A percentile compares a stretch with the other conserved stretches of the same genome.
phyloP scores from a whole-genome alignment of 2,329 filamentous ascomycete species.

The Endocalyx cinctus region DNA sequence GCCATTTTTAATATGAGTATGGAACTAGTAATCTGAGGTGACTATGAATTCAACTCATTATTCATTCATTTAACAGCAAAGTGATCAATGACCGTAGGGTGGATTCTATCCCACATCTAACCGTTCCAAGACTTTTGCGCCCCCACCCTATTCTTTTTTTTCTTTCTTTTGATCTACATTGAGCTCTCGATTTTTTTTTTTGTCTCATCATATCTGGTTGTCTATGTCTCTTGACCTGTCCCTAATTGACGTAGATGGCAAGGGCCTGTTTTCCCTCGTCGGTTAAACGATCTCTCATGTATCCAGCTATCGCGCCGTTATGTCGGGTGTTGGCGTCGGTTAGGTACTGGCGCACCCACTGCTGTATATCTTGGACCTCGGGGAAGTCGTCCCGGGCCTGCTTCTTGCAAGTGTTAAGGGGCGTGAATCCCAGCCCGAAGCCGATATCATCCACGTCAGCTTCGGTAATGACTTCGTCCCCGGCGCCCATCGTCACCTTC shows the following conservation, averaged over 20 bases:
- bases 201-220: too few species aligned
- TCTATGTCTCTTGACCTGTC: too few species aligned
- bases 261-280: conserved; percentile 54
- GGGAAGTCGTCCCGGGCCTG: conserved; percentile 75
- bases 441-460: conserved; percentile 91
- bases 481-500: conserved; percentile 55
- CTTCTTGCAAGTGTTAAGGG: conserved; percentile 83
- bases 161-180: too few species aligned
- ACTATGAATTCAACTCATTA: too few species aligned
- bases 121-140: too few species aligned
- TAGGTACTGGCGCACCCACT: conserved; percentile 79
- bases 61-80: too few species aligned
- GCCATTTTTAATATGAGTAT: too few species aligned
- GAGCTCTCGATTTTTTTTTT: too few species aligned
- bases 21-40: too few species aligned
- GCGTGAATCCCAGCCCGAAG: conserved; percentile 92
- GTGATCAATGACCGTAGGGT: too few species aligned
- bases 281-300: conserved; percentile 66
- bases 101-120: too few species aligned
- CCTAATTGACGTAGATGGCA: conserved; percentile 41
- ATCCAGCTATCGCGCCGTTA: conserved; percentile 63
- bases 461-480: conserved; percentile 76
- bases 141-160: too few species aligned
- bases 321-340: conserved; percentile 72
- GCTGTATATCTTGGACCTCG: conserved; percentile 73